Percentiles rank a stretch among this genome's conserved stretches.
phyloP scores from a whole-genome alignment of 2,329 filamentous ascomycete genomes.

The Fusarium austroafricanum region DNA sequence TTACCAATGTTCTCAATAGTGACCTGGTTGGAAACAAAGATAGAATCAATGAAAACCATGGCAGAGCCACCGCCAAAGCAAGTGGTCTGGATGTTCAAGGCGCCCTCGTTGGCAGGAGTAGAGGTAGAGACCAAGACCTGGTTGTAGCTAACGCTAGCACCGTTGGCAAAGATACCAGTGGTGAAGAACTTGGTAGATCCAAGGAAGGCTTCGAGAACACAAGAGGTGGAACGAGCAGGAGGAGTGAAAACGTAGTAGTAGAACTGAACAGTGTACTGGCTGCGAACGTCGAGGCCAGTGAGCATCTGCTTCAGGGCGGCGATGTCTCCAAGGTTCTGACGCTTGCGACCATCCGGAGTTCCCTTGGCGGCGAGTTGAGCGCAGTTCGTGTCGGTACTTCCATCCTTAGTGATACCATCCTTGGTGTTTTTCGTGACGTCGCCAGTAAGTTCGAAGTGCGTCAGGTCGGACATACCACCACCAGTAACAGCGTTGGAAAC shows the following conservation, averaged over 20 bases:
- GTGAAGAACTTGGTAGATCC: constrained; percentile 8
- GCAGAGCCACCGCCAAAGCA: constrained; percentile 20
- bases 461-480: constrained; percentile 12
- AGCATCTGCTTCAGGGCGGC: constrained; percentile 13
- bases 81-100: constrained; percentile 17
- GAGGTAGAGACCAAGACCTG: constrained; percentile 9
- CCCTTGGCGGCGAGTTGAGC: constrained; percentile 2
- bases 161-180: background rate
- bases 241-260: constrained; percentile 22
- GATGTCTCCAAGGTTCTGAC: background rate
- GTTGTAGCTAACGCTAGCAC: background rate
- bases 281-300: constrained; percentile 5
- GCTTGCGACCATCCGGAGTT: background rate
- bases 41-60: constrained; percentile 23
- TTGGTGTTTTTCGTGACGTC: background rate
- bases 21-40: constrained; percentile 40
- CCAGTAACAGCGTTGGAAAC: constrained; percentile 15
- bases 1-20: constrained; percentile 32
- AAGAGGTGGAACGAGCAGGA: background rate
- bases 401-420: constrained; percentile 5
- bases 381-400: constrained; percentile 3
- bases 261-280: constrained; percentile 37
- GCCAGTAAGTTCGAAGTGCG: background rate
- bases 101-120: background rate
- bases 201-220: constrained; percentile 25